Percentiles rank a stretch among this genome's conserved stretches.
These are phyloP conservation scores for Sclerotinia trifoliorum DNA, from an alignment of 2,329 filamentous ascomycete genomes.

Conservation along the genomic window DNA sequence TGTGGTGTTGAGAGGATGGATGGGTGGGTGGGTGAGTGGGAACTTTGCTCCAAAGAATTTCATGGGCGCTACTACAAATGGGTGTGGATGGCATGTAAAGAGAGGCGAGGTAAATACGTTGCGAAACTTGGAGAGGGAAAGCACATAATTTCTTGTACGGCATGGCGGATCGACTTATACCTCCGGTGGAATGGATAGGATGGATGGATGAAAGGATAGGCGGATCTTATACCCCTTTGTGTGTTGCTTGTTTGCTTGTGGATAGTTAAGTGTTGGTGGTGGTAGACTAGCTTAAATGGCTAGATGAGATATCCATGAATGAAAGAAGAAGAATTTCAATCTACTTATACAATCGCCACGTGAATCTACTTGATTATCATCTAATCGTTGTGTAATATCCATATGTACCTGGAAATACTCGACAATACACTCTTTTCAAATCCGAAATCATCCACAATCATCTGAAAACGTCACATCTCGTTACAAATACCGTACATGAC, in stretches of 20 bases:
- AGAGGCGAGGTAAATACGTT: not conserved
- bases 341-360: not conserved
- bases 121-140: not conserved
- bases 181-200: not conserved
- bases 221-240: slow-evolving; percentile 13
- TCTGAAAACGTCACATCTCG: not conserved
- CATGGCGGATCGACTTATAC: not conserved
- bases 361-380: not conserved
- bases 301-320: slow-evolving; percentile 12
- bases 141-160: not conserved
- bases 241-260: slow-evolving; percentile 6
- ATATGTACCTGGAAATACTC: not conserved
- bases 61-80: not conserved
- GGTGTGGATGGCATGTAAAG: not conserved
- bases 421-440: not conserved
- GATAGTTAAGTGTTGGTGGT: not conserved
- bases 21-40: not conserved
- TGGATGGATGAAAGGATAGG: not conserved
- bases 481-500: not conserved
- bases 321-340: slow-evolving; percentile 3
- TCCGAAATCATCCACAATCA: not conserved
- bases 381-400: not conserved
- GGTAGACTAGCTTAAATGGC: not conserved
- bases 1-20: slow-evolving; percentile 5
- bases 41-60: not conserved